Evolutionary conservation across 2,329 filamentous ascomycete species (phyloP).

Genomic region (Alternaria triticina): DNA sequence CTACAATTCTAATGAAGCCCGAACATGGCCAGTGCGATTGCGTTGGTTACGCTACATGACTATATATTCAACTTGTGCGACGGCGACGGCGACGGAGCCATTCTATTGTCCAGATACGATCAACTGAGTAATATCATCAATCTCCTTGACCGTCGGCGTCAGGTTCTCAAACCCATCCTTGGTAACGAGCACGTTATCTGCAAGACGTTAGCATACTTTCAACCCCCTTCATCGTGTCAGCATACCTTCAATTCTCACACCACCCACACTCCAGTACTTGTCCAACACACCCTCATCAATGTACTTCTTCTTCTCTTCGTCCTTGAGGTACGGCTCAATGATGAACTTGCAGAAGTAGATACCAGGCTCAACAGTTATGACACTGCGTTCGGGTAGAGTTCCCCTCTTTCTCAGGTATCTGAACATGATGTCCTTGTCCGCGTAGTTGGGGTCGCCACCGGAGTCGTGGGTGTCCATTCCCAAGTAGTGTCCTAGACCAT

Average conservation of each 20-base stretch:
- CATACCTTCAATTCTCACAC: slow-evolving; percentile 79
- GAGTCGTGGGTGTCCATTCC: slow-evolving; percentile 61
- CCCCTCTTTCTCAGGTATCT: slow-evolving; percentile 83
- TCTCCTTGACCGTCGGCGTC: slow-evolving; percentile 77
- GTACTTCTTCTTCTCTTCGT: slow-evolving; percentile 65
- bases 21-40: background rate
- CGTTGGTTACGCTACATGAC: background rate
- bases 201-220: slow-evolving; percentile 7
- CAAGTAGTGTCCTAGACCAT: slow-evolving; percentile 59
- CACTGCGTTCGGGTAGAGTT: slow-evolving; percentile 74
- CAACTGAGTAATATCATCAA: slow-evolving; percentile 69
- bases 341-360: slow-evolving; percentile 79
- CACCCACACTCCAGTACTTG: slow-evolving; percentile 78
- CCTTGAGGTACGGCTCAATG: slow-evolving; percentile 72
- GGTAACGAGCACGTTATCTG: slow-evolving; percentile 82
- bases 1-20: background rate
- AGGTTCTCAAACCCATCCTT: slow-evolving; percentile 81
- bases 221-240: background rate
- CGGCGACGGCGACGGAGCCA: background rate
- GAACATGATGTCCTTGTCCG: slow-evolving; percentile 83
- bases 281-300: slow-evolving; percentile 71
- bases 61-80: background rate
- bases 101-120: background rate
- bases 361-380: slow-evolving; percentile 95
- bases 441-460: slow-evolving; percentile 57